Evolutionary conservation across 2,329 filamentous ascomycete species (phyloP), one percentile per base, ranked within the genome.

Genomic region (Aspergillus chevalieri): DNA sequence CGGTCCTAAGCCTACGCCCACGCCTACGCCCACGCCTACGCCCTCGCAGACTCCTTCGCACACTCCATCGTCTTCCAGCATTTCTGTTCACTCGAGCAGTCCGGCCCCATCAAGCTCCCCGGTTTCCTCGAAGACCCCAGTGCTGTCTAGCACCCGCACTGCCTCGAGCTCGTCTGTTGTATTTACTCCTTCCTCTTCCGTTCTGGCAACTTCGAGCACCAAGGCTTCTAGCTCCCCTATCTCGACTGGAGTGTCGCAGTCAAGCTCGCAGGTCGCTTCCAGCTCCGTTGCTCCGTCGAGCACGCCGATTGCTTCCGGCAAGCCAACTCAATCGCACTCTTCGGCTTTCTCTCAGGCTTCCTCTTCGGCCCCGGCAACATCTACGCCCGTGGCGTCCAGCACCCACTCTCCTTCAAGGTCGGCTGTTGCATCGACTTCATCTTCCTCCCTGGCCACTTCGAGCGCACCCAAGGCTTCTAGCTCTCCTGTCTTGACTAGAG

Each of bases 1-100:
- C 46, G 61, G 59, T 49, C 65, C 65, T 49, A 50, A 44, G 14
- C 47, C 57, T 43, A 55, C 56, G 12, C 55, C 58, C 9, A 49
- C 52, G 15, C 55, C 58, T 9, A 49, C 52, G 15, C 48, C 57
- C 28, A 59, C 47, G 10, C 41, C 47, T 3, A 45, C 41, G 12
- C 33, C 51, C 14, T 39, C 36, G 15, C 8, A 19, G 4, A 49
- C 43, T 24, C 43, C 52, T 22, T 14, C 4, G 3, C 17, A 19
- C 6, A 43, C 33, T n/a, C 39, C 44, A 8, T 28, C 45, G 6
- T 21, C 41, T 4, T 46, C 48, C 26, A 42, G 30, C 46, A 49
- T 41, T 24, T 24, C 48, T 22, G 26, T 28, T 14, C 15, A 24
- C 1, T 46, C 49, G 9, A 50, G 45, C 19, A 28, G 43, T 10